Conservation (phyloP, 2,329 filamentous ascomycete genomes). For the Microdochium paspali region DNA sequence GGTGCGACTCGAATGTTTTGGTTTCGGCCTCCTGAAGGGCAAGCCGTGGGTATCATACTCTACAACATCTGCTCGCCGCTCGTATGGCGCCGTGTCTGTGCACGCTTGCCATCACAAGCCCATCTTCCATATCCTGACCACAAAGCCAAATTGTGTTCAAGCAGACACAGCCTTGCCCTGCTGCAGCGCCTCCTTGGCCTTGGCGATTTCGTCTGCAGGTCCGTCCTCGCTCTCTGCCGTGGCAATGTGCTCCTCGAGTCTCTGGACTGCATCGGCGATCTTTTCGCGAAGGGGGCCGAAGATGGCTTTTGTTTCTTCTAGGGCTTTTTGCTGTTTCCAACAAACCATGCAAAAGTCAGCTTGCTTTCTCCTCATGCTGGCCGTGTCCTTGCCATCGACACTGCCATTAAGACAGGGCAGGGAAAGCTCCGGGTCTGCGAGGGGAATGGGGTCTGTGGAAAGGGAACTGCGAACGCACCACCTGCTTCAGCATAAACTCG, state of each 20-base stretch:
- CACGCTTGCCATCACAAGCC: too few relatives aligned
- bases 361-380: background rate
- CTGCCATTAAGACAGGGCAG: background rate
- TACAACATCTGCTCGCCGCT: too few relatives aligned
- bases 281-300: conserved; percentile 64
- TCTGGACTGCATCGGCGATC: conserved; percentile 61
- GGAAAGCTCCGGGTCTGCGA: too few relatives aligned
- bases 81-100: too few relatives aligned
- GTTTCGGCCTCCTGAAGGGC: too few relatives aligned
- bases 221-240: conserved; percentile 39
- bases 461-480: conserved; percentile 45
- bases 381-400: too few relatives aligned
- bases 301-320: conserved; percentile 82
- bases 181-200: conserved; percentile 43
- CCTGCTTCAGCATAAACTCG: conserved; percentile 73
- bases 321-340: conserved; percentile 55
- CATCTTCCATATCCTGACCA: too few relatives aligned
- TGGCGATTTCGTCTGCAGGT: conserved; percentile 38
- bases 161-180: conserved; percentile 32
- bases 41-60: too few relatives aligned
- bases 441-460: background rate
- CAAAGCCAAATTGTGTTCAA: conserved; percentile 8
- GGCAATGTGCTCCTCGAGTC: conserved; percentile 69
- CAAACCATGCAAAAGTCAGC: background rate
- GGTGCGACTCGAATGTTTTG: too few relatives aligned